Evolutionary conservation across 2,329 filamentous ascomycete genomes (phyloP).

Genomic region (Pseudogymnoascus sp.): DNA sequence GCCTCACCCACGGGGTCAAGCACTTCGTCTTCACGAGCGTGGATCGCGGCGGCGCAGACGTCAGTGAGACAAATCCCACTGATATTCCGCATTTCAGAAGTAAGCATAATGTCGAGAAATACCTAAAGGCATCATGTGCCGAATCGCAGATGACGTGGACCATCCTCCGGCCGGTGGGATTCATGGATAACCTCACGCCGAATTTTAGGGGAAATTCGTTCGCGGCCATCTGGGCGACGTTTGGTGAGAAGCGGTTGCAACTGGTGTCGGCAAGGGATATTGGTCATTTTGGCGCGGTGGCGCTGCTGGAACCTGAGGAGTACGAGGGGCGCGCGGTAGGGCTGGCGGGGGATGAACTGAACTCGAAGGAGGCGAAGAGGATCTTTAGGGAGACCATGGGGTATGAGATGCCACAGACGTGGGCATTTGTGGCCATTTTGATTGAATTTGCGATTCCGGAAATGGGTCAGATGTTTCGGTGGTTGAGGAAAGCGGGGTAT

Average conservation of each 20-base stretch:
- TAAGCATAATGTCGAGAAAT: slow-evolving; percentile 55
- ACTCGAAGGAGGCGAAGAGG: slow-evolving; percentile 26
- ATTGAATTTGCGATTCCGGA: slow-evolving; percentile 23
- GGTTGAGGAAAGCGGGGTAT: slow-evolving; percentile 27
- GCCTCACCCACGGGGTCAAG: slow-evolving; percentile 46
- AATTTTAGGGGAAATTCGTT: slow-evolving; percentile 23
- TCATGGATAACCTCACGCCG: slow-evolving; percentile 42
- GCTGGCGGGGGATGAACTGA: slow-evolving; percentile 41
- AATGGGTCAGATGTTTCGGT: slow-evolving; percentile 28
- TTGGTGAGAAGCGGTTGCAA: slow-evolving; percentile 31
- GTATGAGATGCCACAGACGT: slow-evolving; percentile 25
- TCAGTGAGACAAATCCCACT: slow-evolving; percentile 45
- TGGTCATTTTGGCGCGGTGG: slow-evolving; percentile 39
- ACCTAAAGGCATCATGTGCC: slow-evolving; percentile 41
- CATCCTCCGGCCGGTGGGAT: slow-evolving; percentile 49
- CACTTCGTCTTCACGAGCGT: slow-evolving; percentile 59
- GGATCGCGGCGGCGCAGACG: slow-evolving; percentile 50
- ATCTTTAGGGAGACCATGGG: slow-evolving; percentile 29
- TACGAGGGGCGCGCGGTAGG: slow-evolving; percentile 35
- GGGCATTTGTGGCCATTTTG: slow-evolving; percentile 21
- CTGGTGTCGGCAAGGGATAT: slow-evolving; percentile 39
- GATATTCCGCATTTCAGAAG: slow-evolving; percentile 54
- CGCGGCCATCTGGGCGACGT: slow-evolving; percentile 22
- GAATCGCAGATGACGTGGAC: slow-evolving; percentile 44
- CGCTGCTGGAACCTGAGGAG: slow-evolving; percentile 33